Evolutionary conservation across 768 basidiomycete species (phyloP).

Genomic region (Strobilomyces dryophilus): DNA sequence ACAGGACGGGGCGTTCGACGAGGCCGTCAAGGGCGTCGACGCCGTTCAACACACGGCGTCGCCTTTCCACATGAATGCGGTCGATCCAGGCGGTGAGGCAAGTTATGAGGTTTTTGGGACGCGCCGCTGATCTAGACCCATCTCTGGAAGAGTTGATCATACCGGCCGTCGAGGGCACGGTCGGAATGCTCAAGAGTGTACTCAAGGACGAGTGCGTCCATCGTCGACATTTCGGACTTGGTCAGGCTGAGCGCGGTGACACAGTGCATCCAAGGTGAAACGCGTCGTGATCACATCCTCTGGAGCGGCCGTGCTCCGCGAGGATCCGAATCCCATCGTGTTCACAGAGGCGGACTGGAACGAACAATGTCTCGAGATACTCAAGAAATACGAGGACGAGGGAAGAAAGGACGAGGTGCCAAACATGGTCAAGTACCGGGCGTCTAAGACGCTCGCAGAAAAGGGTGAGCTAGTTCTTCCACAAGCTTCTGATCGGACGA

Average conservation of each 20-base stretch:
- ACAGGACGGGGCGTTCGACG: no score
- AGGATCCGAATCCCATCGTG: slow-evolving; percentile 27
- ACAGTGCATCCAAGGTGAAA: slow-evolving; percentile 44
- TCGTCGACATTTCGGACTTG: no score
- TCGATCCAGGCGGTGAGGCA: slow-evolving; percentile 28
- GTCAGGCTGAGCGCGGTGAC: neutral
- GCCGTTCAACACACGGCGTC: no score
- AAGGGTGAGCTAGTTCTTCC: slow-evolving; percentile 32
- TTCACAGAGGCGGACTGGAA: no score
- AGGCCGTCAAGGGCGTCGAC: no score
- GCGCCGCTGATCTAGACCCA: neutral
- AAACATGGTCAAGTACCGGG: slow-evolving; percentile 42
- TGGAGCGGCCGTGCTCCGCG: slow-evolving; percentile 41
- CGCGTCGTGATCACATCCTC: slow-evolving; percentile 71
- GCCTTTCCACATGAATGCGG: no score
- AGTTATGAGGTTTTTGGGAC: no score
- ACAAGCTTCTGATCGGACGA: neutral
- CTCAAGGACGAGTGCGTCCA: slow-evolving; percentile 48
- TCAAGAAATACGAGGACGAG: slow-evolving; percentile 26
- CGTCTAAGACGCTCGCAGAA: slow-evolving; percentile 66
- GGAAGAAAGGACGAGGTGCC: slow-evolving; percentile 22
- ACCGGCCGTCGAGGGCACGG: slow-evolving; percentile 72
- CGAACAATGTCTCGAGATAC: no score
- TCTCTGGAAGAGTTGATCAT: slow-evolving; percentile 48
- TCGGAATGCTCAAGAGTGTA: slow-evolving; percentile 27